These are phyloP conservation scores for Dissoconium aciculare DNA, from an alignment of 2,329 filamentous ascomycete genomes.

Conservation along the genomic window DNA sequence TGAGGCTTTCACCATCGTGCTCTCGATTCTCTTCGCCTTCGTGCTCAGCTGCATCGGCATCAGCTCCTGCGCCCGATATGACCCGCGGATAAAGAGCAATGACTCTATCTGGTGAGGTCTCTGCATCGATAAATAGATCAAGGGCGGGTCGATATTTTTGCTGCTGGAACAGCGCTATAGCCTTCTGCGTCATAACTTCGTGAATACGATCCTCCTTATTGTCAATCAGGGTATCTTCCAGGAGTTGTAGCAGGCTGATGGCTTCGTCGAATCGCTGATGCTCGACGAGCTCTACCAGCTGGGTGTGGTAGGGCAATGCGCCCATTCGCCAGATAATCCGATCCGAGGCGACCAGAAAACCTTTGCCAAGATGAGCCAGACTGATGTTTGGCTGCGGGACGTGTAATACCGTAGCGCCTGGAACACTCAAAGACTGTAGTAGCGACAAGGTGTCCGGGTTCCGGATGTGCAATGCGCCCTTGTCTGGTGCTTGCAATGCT, in stretches of 20 bases:
- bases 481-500: slow-evolving; percentile 66
- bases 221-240: slow-evolving; percentile 78
- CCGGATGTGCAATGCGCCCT: slow-evolving; percentile 74
- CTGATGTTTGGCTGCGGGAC: slow-evolving; percentile 87
- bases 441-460: slow-evolving; percentile 87
- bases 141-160: slow-evolving; percentile 74
- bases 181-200: slow-evolving; percentile 83
- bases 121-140: slow-evolving; percentile 80
- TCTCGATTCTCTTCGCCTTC: slow-evolving; percentile 28
- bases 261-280: slow-evolving; percentile 72
- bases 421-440: slow-evolving; percentile 69
- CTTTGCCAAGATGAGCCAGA: slow-evolving; percentile 89
- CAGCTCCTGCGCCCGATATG: slow-evolving; percentile 68
- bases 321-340: slow-evolving; percentile 92
- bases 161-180: slow-evolving; percentile 65
- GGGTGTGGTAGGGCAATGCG: slow-evolving; percentile 76
- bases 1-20: slow-evolving; percentile 15
- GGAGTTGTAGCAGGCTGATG: slow-evolving; percentile 71
- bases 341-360: slow-evolving; percentile 85
- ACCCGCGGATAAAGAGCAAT: slow-evolving; percentile 67
- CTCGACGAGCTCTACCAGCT: slow-evolving; percentile 68
- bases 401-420: slow-evolving; percentile 70
- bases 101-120: slow-evolving; percentile 78
- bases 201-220: slow-evolving; percentile 69
- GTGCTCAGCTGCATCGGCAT: background rate